Evolutionary conservation across 257 asterid species (phyloP).

Genomic region (Linaria vulgaris): DNA sequence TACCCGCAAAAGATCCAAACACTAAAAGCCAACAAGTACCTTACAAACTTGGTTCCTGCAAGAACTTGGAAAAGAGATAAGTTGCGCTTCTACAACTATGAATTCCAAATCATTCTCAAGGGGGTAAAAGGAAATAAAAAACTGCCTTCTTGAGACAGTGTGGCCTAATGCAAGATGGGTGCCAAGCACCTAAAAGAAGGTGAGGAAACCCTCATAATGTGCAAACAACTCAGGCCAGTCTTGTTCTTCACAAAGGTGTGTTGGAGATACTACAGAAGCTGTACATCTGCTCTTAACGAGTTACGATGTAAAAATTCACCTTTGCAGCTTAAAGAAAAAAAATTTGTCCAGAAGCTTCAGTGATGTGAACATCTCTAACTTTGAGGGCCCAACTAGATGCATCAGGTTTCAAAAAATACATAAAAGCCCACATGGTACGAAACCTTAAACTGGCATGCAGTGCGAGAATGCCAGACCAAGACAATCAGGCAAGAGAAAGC

Average conservation of each 20-base stretch:
- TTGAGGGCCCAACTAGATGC: constrained; percentile 1
- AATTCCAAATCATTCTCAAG: not conserved
- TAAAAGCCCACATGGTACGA: not conserved
- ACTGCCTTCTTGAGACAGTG: constrained; percentile 6
- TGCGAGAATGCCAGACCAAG: not conserved
- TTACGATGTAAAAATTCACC: not conserved
- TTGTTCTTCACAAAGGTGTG: constrained; percentile 1
- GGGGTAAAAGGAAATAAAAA: not conserved
- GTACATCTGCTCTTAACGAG: not conserved
- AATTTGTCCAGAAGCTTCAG: not conserved
- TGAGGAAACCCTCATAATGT: not conserved
- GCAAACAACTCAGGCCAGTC: not conserved
- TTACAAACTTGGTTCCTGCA: not conserved
- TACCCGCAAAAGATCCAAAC: not conserved
- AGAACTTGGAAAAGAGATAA: not conserved
- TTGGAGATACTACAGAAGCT: not conserved
- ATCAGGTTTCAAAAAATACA: not conserved
- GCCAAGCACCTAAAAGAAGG: not conserved
- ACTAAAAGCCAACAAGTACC: not conserved
- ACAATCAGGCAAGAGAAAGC: constrained; percentile 7
- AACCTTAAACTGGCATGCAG: not conserved
- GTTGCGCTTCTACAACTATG: not conserved
- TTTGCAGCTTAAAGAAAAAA: constrained; percentile 7
- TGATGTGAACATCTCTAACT: not conserved
- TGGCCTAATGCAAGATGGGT: not conserved